Base-by-base conservation (phyloP, 257 asterid species). In the Mitragyna speciosa region DNA sequence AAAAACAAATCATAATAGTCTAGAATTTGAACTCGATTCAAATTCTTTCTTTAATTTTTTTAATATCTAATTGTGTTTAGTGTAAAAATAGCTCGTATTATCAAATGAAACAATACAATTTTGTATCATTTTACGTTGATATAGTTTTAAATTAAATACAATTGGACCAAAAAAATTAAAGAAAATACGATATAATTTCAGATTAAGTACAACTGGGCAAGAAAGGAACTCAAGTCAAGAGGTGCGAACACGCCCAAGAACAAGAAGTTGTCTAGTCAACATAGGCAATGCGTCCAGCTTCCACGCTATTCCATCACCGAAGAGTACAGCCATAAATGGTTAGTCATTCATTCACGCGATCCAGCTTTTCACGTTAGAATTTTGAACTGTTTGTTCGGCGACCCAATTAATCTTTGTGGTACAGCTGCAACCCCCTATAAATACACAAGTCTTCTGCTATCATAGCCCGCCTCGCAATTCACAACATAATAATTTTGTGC, bases 211-310 rank as follows among this genome's bases (percentile, higher is more conserved):
- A 36, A 36, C 4, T 36, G 39, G 4, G 4, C 39, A 36, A 36
- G 4, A 36, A 36, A 12, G 52, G 31, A 59, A 64, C 73, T 24
- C 12, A 36, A 43, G 72, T 56, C 48, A 43, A 43, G 59, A 33
- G 73, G 30, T 43, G 77, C 70, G 77, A 72, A 70, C 10, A 15
- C 12, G 70, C 19, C 67, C 70, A 6, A 56, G 30, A 58, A 30
- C 71, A 6, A 39, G 24, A 36, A 7, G 70, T 14, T 20, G 73
- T 36, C 63, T 36, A 41, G 56, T 49, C 48, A 58, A 31, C 28
- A 56, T 41, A 26, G n/a, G 82, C 72, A 45, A 78, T 63, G 70
- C 58, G 82, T 41, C 49, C 61, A 9, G 61, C 77, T 70, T n/a
- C 43, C 39, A 68, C 33, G 28, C 72, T 48, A 65, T 77, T 71